Evolutionary conservation across 2,329 filamentous ascomycete genomes (phyloP), one percentile per base, ranked within the genome.

Genomic region (Curvularia sp.): DNA sequence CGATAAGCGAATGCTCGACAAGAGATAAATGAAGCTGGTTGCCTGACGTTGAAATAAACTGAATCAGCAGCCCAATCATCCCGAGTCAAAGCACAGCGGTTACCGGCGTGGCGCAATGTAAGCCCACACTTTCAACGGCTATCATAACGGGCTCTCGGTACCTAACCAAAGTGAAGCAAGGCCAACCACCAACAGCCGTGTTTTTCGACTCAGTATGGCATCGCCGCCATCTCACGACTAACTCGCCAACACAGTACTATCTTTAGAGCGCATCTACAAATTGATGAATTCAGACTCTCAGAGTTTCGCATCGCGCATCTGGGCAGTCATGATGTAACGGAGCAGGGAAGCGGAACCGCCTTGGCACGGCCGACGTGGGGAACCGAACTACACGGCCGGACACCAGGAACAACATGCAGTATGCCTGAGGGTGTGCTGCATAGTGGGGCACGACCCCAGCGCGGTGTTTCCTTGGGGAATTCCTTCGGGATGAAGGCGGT

Each of bases 351-450:
- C 22, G 5, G 10, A 15, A 15, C 41, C 41, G 41, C 41, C 12
- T 43, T 26, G 26, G 44, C 54, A 52, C 58, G 53, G 60, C 60
- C 49, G 57, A 53, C 57, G 57, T 60, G 62, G 62, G 62, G 62
- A 64, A 64, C 62, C 62, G 62, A 63, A 44, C 44, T 44, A n/a
- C 33, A 50, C 24, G 10, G 35, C 35, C 35, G 48, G 49, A 24
- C 33, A 42, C 41, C 55, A 53, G 55, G 55, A 43, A 57, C 55
- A 47, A 51, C 49, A 43, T 28, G 39, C 56, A n/a, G 30, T 38
- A n/a, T 30, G 46, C 6, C 9, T 20, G 15, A 33, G 48, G n/a
- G 28, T 47, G 44, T 46, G 41, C 44, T 53, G 54, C 49, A 39
- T 48, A 24, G 53, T 18, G 54, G 43, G 33, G 48, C 38, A 30